Conservation (phyloP, 805 yeast species). For the Brettanomyces anomalus region DNA sequence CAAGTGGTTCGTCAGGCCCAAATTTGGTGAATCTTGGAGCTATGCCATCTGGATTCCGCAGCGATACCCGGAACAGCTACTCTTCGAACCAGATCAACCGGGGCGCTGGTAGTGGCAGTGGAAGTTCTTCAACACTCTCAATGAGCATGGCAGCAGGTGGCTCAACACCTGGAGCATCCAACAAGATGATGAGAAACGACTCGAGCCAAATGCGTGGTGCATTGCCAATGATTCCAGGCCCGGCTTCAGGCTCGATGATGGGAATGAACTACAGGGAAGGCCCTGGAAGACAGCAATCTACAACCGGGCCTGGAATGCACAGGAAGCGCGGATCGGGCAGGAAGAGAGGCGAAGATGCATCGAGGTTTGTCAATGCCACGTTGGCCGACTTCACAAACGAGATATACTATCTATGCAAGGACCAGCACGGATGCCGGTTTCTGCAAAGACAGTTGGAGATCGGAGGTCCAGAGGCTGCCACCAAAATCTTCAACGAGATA, state of each 20-base stretch:
- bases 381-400: conserved; percentile 63
- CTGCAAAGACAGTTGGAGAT: conserved; percentile 78
- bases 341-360: conserved; percentile 54
- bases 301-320: conserved; percentile 17
- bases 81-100: too few relatives aligned
- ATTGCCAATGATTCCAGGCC: neutral
- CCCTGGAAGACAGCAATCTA: neutral
- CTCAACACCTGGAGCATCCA: too few relatives aligned
- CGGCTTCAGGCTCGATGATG: neutral
- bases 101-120: too few relatives aligned
- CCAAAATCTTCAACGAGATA: conserved; percentile 74
- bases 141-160: too few relatives aligned
- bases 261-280: conserved; percentile 1
- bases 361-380: conserved; percentile 58
- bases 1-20: too few relatives aligned
- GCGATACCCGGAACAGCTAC: too few relatives aligned
- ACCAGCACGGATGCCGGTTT: conserved; percentile 94
- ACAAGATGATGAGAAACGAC: too few relatives aligned
- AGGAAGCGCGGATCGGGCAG: conserved; percentile 26
- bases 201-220: too few relatives aligned
- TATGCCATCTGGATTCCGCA: too few relatives aligned
- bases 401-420: conserved; percentile 77
- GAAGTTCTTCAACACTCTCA: too few relatives aligned
- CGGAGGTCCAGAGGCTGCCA: conserved; percentile 52
- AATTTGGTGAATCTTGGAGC: too few relatives aligned